Conservation (phyloP, 2,329 filamentous ascomycete genomes). For the Fonsecaea nubica region DNA sequence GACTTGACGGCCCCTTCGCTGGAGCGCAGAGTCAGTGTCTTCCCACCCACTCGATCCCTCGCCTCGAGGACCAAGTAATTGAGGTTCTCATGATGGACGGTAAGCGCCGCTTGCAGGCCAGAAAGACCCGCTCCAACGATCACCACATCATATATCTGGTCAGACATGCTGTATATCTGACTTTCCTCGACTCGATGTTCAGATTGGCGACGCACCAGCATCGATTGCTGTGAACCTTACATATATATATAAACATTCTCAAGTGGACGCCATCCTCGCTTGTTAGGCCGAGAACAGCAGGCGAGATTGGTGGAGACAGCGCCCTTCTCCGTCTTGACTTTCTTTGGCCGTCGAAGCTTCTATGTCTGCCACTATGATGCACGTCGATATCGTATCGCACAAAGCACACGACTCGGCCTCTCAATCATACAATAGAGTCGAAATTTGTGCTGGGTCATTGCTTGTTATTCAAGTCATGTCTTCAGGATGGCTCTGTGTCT, state of each 20-base stretch:
- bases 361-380: neutral
- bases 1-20: constrained; percentile 43
- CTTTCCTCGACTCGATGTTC: neutral
- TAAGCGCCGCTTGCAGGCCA: constrained; percentile 48
- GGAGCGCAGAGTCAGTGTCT: constrained; percentile 52
- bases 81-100: constrained; percentile 47
- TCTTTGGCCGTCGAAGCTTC: neutral
- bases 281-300: constrained; percentile 3
- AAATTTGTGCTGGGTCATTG: neutral
- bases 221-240: neutral
- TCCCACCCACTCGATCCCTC: constrained; percentile 59
- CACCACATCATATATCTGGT: constrained; percentile 37
- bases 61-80: constrained; percentile 58
- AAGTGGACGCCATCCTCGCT: neutral
- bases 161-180: constrained; percentile 8
- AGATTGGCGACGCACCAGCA: neutral
- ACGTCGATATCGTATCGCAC: neutral
- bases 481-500: neutral
- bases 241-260: neutral
- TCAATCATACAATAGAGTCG: neutral
- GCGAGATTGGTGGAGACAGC: neutral
- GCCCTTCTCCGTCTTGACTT: neutral
- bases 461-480: neutral
- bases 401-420: neutral
- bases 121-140: constrained; percentile 57